Percentiles rank a stretch among this genome's conserved stretches.
These are phyloP conservation scores for Colletotrichum plurivorum DNA, from an alignment of 2,329 filamentous ascomycete species.

Conservation along the genomic window DNA sequence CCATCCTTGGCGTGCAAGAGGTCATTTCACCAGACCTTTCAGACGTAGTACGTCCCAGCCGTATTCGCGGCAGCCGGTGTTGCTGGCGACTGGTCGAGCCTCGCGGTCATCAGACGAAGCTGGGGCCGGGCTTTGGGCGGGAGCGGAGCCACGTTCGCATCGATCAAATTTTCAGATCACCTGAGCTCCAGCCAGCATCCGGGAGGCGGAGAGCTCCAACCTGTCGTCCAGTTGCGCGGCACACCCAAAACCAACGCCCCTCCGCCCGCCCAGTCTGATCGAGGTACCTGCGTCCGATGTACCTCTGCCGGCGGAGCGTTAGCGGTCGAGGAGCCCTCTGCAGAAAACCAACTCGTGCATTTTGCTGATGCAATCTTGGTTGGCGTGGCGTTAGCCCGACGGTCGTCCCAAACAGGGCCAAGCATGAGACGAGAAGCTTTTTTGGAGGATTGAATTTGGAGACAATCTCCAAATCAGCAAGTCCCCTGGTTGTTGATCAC, in stretches of 20 bases:
- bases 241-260: conserved; percentile 30
- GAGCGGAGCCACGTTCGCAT: conserved; percentile 38
- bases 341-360: neutral
- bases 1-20: conserved; percentile 27
- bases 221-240: conserved; percentile 35
- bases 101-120: conserved; percentile 38
- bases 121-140: conserved; percentile 32
- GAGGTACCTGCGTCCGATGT: conserved; percentile 30
- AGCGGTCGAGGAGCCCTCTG: neutral
- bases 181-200: conserved; percentile 36
- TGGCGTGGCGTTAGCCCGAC: neutral
- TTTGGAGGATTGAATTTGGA: neutral
- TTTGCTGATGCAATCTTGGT: neutral
- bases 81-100: conserved; percentile 35
- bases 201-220: conserved; percentile 32
- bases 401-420: conserved; percentile 1
- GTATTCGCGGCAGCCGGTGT: conserved; percentile 26
- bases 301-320: conserved; percentile 24
- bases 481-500: conserved; percentile 14
- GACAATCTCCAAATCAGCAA: neutral
- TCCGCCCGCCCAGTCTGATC: conserved; percentile 5
- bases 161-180: conserved; percentile 39
- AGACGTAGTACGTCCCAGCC: conserved; percentile 32
- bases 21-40: conserved; percentile 30
- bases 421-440: neutral